Evolutionary conservation across 805 yeast genomes (phyloP).

Genomic region (Clavispora fructus): DNA sequence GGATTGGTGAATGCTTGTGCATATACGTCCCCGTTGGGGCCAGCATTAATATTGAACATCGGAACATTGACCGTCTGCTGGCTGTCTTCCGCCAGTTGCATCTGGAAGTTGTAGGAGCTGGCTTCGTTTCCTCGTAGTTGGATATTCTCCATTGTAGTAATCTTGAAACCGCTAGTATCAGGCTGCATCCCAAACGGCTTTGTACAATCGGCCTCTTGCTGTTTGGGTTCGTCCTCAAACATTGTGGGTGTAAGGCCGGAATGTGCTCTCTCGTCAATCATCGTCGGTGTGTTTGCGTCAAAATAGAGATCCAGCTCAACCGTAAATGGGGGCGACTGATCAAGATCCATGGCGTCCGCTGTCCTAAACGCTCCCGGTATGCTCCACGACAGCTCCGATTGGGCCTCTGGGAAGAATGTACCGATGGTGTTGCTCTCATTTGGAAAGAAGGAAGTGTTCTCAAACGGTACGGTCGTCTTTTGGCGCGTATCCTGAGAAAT

Average conservation of each 20-base stretch:
- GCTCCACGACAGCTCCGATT: conserved; percentile 3
- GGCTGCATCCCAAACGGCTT: background rate
- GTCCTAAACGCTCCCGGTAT: conserved; percentile 12
- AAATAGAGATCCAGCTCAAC: conserved; percentile 27
- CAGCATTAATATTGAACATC: background rate
- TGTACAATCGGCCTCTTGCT: background rate
- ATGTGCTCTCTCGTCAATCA: background rate
- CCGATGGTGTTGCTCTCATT: background rate
- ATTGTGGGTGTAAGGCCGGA: background rate
- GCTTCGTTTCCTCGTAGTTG: background rate
- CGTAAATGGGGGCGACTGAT: conserved; percentile 34
- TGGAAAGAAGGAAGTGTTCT: background rate
- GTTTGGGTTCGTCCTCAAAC: background rate
- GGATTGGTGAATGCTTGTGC: background rate
- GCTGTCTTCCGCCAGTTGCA: background rate
- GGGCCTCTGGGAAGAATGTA: background rate
- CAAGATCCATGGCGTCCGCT: conserved; percentile 27
- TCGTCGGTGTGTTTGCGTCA: conserved; percentile 13
- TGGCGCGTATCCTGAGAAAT: background rate
- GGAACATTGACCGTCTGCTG: background rate
- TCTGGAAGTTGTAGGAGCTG: background rate
- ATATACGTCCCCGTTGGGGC: background rate
- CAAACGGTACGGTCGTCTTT: background rate
- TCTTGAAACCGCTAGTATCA: background rate
- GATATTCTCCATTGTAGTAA: background rate